Base-by-base conservation (phyloP, 1,284 basidiomycete genomes). In the Ceratobasidium sp. region DNA sequence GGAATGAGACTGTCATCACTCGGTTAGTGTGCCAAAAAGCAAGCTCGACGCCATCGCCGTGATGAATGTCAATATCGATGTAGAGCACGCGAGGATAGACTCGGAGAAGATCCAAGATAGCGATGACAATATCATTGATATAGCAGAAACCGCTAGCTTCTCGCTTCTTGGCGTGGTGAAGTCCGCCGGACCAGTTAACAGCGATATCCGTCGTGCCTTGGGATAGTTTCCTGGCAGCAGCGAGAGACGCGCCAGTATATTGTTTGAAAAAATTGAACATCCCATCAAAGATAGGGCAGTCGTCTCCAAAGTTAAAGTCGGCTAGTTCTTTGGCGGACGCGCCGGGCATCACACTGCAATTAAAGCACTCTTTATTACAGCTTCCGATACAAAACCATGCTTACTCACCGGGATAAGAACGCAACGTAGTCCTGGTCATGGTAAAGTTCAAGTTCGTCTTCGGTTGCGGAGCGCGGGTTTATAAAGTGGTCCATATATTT, bases 21-120 rank as follows among this genome's bases (percentile, higher is more conserved):
- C 97, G 91, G 78, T 99, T 97, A 43, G 95, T 94, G 77, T 96
- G 92, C 82, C 98, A 99, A 81, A 99, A 99, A 0, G 97, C 97
- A 76, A 96, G 92, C 79, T 98, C 96, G 5, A 98, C 96, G 30
- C 96, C 96, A 77, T 98, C 96, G 23, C 96, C 96, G 78, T 98
- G 96, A 80, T 98, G 96, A 73, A 98, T 97, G 79, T 98, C 96
- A 75, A 98, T 98, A 81, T 98, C 96, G 76, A 98, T 94, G 80
- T 98, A 97, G 5, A 98, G 85, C 4, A 98, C 96, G 32, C 96
- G 89, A 9, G 96, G 92, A 77, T 95, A 91, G 79, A 91, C 90
- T 78, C 95, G 86, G 6, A 98, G 84, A 34, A 98, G 84, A 77
- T 98, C 96, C n/a, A 97, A 83, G 67, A 98, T 97, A 0, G 89